phyloP scores from a whole-genome alignment of 225 moss, liverwort and hornwort species.

The Bryoerythrophyllum caledonicum region DNA sequence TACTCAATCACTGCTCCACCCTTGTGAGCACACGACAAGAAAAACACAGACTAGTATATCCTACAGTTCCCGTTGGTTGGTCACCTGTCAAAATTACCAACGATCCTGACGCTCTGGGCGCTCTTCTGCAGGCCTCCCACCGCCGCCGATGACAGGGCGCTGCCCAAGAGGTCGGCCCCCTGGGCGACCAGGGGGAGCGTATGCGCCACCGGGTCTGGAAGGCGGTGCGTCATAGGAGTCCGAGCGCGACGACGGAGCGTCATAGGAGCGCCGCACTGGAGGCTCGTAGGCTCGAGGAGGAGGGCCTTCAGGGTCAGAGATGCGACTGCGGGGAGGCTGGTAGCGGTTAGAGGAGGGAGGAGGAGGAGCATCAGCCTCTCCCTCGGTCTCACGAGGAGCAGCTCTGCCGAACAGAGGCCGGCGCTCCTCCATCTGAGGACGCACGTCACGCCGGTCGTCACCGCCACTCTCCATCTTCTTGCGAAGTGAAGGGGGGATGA shows the following conservation, averaged over 20 bases:
- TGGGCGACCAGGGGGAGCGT: conserved; percentile 35
- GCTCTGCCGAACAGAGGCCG: conserved; percentile 39
- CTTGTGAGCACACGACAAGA: conserved; percentile 24
- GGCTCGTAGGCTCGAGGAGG: conserved; percentile 44
- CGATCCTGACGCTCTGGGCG: conserved; percentile 45
- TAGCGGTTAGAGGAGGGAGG: conserved; percentile 35
- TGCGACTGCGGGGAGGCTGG: conserved; percentile 46
- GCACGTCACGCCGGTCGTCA: conserved; percentile 48
- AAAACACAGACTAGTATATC: conserved; percentile 19
- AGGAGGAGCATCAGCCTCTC: conserved; percentile 36
- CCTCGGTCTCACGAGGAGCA: conserved; percentile 39
- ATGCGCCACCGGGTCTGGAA: conserved; percentile 29
- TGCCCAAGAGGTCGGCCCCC: conserved; percentile 33
- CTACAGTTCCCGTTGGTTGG: conserved; percentile 28
- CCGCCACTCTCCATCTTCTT: conserved; percentile 58
- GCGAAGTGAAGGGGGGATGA: conserved; percentile 75
- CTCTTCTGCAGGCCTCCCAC: conserved; percentile 47
- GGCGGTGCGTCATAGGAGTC: no score
- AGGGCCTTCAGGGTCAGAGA: conserved; percentile 43
- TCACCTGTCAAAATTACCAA: conserved; percentile 49
- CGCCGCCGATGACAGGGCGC: conserved; percentile 38
- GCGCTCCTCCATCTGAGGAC: conserved; percentile 44
- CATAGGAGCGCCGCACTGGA: conserved; percentile 23
- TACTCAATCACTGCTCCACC: conserved; percentile 13
- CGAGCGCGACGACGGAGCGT: no score